These are phyloP conservation scores for Erodium maritimum DNA, from an alignment of 345 rosid genomes.

Conservation along the genomic window DNA sequence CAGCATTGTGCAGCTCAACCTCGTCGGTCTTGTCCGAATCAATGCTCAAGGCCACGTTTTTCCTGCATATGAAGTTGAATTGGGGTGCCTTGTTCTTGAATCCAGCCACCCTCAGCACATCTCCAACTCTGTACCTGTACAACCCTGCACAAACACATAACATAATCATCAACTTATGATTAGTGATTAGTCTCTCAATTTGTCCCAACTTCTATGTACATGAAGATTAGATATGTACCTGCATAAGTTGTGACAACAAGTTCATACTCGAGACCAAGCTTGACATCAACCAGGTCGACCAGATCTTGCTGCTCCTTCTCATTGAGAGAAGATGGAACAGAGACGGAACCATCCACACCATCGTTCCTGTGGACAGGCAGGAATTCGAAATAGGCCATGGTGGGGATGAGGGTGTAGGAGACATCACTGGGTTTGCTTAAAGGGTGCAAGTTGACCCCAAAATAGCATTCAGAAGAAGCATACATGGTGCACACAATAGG, in stretches of 20 bases:
- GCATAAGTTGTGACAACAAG: constrained; percentile 31
- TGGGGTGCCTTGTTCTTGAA: constrained; percentile 33
- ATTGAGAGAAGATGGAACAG: constrained; percentile 11
- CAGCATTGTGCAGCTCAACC: constrained; percentile 27
- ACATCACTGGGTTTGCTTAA: constrained; percentile 30
- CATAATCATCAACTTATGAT: too few species aligned
- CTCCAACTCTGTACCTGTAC: constrained; percentile 30
- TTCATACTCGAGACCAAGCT: constrained; percentile 29
- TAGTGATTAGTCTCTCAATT: too few species aligned
- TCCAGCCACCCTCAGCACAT: constrained; percentile 26
- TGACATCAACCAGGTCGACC: constrained; percentile 26
- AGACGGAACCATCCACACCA: constrained; percentile 1
- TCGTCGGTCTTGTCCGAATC: constrained; percentile 34
- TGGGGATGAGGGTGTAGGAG: constrained; percentile 34
- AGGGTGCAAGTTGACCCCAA: constrained; percentile 28
- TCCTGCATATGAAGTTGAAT: constrained; percentile 24
- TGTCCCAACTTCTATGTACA: too few species aligned
- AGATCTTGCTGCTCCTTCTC: constrained; percentile 10
- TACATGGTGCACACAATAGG: constrained; percentile 34
- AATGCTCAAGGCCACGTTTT: constrained; percentile 30
- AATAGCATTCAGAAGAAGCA: constrained; percentile 35
- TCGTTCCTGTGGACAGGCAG: constrained; percentile 11
- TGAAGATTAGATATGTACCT: neutral
- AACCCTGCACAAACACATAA: constrained; percentile 9
- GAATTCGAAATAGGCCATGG: constrained; percentile 36